These are phyloP conservation scores for Solanum medicagineum DNA, from an alignment of 257 asterid genomes.

Conservation along the genomic window DNA sequence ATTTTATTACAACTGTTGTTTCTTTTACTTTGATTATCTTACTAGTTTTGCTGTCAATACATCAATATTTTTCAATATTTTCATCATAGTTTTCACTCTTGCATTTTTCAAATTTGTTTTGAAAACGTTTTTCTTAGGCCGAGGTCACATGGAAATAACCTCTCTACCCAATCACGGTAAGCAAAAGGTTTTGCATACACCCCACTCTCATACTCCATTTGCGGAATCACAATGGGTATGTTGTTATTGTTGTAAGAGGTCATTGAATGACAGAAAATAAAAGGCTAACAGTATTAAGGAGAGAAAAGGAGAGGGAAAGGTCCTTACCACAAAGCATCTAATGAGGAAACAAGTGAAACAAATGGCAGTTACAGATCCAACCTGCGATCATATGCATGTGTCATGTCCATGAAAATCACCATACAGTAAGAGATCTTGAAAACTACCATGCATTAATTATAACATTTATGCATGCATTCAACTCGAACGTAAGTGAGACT, in stretches of 20 bases:
- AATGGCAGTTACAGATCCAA: slow-evolving; percentile 88
- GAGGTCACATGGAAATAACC: not conserved
- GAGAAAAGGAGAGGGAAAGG: not conserved
- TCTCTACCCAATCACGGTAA: not conserved
- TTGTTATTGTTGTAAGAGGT: not conserved
- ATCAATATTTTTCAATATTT: not conserved
- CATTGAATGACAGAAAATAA: not conserved
- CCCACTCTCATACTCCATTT: not conserved
- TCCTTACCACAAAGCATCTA: slow-evolving; percentile 78
- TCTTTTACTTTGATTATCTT: not conserved
- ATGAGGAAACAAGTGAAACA: slow-evolving; percentile 86
- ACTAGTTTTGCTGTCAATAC: not conserved
- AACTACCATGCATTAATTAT: not conserved
- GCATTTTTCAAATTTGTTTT: not conserved
- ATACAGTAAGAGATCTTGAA: not conserved
- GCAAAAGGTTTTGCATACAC: not conserved
- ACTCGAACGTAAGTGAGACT: not conserved
- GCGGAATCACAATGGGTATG: not conserved
- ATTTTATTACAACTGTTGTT: not conserved
- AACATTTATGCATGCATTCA: not conserved
- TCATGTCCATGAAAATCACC: not conserved
- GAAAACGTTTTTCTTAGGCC: not conserved
- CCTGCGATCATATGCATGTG: slow-evolving; percentile 29
- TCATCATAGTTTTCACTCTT: not conserved
- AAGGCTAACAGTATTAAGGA: not conserved